Percentiles rank a stretch among this genome's conserved stretches.
These are phyloP conservation scores for Escallonia rubra DNA, from an alignment of 129 eudicot species.

Conservation along the genomic window DNA sequence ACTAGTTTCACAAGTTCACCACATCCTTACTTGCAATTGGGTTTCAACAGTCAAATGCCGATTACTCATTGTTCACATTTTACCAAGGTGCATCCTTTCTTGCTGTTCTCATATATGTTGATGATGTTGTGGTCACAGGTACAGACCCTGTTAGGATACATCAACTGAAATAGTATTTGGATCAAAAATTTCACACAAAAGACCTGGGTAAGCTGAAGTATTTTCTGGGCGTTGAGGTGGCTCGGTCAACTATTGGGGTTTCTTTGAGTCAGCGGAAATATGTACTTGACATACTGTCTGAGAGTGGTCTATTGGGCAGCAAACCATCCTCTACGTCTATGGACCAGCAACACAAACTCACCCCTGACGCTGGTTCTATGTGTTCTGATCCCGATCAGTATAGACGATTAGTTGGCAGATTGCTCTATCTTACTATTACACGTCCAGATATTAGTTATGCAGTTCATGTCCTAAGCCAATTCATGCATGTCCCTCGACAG, in stretches of 20 bases:
- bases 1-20: constrained; percentile 4
- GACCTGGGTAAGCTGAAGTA: not conserved
- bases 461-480: not conserved
- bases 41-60: not conserved
- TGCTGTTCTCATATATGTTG: constrained; percentile 1
- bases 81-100: no score
- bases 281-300: not conserved
- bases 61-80: not conserved
- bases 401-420: not conserved
- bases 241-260: not conserved
- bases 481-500: not conserved
- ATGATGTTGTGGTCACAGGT: not conserved
- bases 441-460: not conserved
- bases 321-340: not conserved
- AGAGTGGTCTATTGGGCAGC: not conserved
- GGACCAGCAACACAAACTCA: not conserved
- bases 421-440: no score
- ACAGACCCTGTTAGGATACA: not conserved
- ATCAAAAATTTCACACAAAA: not conserved
- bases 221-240: not conserved
- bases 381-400: not conserved
- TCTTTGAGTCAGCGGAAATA: not conserved
- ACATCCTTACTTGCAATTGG: not conserved
- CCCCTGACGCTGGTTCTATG: not conserved
- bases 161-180: not conserved